Base-by-base conservation (phyloP, 139 green algal genomes). In the Asterochloris sp. region DNA sequence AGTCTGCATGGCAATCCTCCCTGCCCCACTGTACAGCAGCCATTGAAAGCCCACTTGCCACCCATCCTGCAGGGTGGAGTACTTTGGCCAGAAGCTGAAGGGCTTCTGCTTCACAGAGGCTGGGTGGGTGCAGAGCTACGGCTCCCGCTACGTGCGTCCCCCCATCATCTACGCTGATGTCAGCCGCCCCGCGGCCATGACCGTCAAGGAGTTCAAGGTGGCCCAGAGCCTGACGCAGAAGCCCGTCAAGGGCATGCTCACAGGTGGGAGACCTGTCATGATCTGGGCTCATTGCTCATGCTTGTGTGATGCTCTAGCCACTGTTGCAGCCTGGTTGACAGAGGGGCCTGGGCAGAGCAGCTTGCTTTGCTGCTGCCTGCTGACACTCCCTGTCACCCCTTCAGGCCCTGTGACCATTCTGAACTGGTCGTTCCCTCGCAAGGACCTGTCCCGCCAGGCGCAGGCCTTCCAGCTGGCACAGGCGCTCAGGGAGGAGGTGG, bases 211-310 rank as follows among this genome's bases (percentile, higher is more conserved):
- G 92, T 97, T 92, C 78, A 69, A 90, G 81, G 82, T 87, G 21
- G 93, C 95, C 12, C 90, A 97, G 89, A 76, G 78, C 74, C 85
- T 96, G 61, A 96, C 94, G 47, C 17, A 63, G 73, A 89, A 89
- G 75, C 95, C 95, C 2, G 90, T 98, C 13, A 98, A 98, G 89
- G 95, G 95, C 83, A 98, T 98, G 95, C 89, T 98, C 26, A 98
- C 95, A 1, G 91, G 90, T 87, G 63, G 13, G 71, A 12, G 8
- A 23, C 47, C 38, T 54, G 38, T 54, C 38, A 54, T 54, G 38
- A 6, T 54, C 6, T 6, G 6, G 38, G 38, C 4, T 2, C 38
- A 54, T 6, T 6, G 38, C 38, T 54, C 38, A 6, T 54, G 38
- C 38, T 54, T 54, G 38, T 54, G 38, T 54, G 38, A 54, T 10